Percentiles rank a stretch among this genome's conserved stretches.
phyloP scores from a whole-genome alignment of 805 yeast species.

The Cyberlindnera maritima region DNA sequence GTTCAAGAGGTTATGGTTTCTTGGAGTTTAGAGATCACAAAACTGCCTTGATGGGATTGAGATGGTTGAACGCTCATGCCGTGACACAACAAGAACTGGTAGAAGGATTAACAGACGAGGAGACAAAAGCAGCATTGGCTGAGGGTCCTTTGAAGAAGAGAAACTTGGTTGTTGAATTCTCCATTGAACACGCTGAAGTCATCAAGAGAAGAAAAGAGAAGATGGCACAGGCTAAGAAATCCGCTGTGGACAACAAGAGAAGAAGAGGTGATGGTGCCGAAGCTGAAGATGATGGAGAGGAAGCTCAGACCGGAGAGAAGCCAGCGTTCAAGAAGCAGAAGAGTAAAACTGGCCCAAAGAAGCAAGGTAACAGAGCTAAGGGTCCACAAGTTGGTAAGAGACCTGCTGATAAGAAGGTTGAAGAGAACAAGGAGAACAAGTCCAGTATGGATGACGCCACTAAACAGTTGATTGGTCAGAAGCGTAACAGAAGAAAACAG shows the following conservation, averaged over 20 bases:
- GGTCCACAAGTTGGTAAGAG: slow-evolving; percentile 29
- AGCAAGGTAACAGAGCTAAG: slow-evolving; percentile 46
- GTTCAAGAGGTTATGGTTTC: slow-evolving; percentile 97
- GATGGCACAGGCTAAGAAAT: slow-evolving; percentile 40
- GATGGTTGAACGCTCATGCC: slow-evolving; percentile 95
- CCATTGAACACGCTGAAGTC: slow-evolving; percentile 92
- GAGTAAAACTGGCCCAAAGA: slow-evolving; percentile 23
- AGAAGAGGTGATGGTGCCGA: slow-evolving; percentile 26
- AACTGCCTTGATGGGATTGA: slow-evolving; percentile 88
- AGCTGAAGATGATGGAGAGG: slow-evolving; percentile 21
- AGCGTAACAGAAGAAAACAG: slow-evolving; percentile 62
- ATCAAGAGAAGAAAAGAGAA: slow-evolving; percentile 85
- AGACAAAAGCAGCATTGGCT: slow-evolving; percentile 48
- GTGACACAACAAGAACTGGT: slow-evolving; percentile 68
- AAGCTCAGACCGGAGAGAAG: slow-evolving; percentile 14
- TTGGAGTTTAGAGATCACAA: slow-evolving; percentile 90
- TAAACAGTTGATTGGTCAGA: slow-evolving; percentile 63
- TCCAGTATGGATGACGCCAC: slow-evolving; percentile 51
- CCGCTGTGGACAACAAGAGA: slow-evolving; percentile 27
- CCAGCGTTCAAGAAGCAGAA: slow-evolving; percentile 14
- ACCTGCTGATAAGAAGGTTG: slow-evolving; percentile 4
- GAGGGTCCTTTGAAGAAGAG: slow-evolving; percentile 56
- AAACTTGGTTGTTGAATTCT: slow-evolving; percentile 89
- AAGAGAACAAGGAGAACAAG: slow-evolving; percentile 19
- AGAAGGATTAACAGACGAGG: slow-evolving; percentile 71